Conservation (phyloP, 805 yeast species). For the Saturnispora diversa region DNA sequence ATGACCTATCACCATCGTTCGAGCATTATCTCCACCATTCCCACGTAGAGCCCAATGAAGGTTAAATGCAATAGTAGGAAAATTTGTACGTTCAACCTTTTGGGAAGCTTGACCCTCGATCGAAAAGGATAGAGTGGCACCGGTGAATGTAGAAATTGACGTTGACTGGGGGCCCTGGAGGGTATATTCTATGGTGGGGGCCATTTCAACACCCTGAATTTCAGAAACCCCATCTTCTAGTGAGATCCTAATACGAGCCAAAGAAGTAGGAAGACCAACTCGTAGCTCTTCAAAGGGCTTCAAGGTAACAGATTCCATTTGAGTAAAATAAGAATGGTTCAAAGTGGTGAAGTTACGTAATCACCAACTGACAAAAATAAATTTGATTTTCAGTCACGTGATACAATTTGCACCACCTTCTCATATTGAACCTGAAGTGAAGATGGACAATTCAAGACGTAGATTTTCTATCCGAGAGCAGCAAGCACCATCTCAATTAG, state of each 20-base stretch:
- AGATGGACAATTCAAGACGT: slow-evolving; percentile 8
- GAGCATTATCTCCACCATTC: no score
- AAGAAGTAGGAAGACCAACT: slow-evolving; percentile 47
- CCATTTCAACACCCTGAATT: slow-evolving; percentile 87
- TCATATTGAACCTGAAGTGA: not conserved
- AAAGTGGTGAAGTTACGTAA: not conserved
- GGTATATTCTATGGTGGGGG: slow-evolving; percentile 54
- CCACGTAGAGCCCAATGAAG: slow-evolving; percentile 10
- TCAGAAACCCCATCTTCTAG: slow-evolving; percentile 70
- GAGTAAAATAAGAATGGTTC: not conserved
- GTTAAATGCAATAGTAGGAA: slow-evolving; percentile 5
- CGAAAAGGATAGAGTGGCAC: slow-evolving; percentile 56
- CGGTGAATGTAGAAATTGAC: slow-evolving; percentile 46
- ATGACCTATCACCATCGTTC: slow-evolving; percentile 69
- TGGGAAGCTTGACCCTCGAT: slow-evolving; percentile 56
- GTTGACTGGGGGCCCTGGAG: slow-evolving; percentile 46
- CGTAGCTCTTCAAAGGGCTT: slow-evolving; percentile 52
- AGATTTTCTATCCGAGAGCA: slow-evolving; percentile 10
- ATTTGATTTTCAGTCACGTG: no score
- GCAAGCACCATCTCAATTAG: not conserved
- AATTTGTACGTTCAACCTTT: slow-evolving; percentile 29
- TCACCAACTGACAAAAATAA: no score
- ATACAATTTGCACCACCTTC: no score
- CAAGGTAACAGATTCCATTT: slow-evolving; percentile 6
- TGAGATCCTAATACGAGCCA: slow-evolving; percentile 37